Conservation (phyloP, 2,329 filamentous ascomycete species). For the Tolypocladium sp. region DNA sequence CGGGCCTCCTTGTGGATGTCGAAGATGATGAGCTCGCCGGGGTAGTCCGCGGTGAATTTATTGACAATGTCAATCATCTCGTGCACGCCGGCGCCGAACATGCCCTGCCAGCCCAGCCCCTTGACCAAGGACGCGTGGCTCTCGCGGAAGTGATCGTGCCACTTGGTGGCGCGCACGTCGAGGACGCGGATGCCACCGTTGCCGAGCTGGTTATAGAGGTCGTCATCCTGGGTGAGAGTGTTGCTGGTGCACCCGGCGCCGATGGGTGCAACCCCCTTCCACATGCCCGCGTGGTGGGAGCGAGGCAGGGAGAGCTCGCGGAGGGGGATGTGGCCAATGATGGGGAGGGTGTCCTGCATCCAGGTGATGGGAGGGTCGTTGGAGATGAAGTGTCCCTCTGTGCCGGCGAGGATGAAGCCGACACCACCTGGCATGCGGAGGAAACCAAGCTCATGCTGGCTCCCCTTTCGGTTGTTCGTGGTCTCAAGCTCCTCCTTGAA, state of each 20-base stretch:
- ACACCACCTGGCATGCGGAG: slow-evolving; percentile 8
- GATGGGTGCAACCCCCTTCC: slow-evolving; percentile 1
- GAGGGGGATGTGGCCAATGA: slow-evolving; percentile 16
- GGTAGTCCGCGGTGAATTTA: slow-evolving; percentile 15
- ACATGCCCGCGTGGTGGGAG: slow-evolving; percentile 21
- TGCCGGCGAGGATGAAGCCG: slow-evolving; percentile 19
- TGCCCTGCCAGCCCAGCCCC: slow-evolving; percentile 11
- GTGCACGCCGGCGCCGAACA: slow-evolving; percentile 12
- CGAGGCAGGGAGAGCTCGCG: slow-evolving; percentile 20
- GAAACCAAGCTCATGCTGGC: slow-evolving; percentile 9
- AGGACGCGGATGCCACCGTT: slow-evolving; percentile 19
- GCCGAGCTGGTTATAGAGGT: slow-evolving; percentile 15
- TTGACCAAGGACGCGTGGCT: slow-evolving; percentile 10
- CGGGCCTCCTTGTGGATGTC: slow-evolving; percentile 15
- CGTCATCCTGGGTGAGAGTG: slow-evolving; percentile 13
- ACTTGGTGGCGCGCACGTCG: slow-evolving; percentile 14
- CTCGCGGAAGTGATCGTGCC: slow-evolving; percentile 6
- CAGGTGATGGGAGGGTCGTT: slow-evolving; percentile 14
- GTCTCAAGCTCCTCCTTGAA: slow-evolving; percentile 16
- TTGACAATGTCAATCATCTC: slow-evolving; percentile 19
- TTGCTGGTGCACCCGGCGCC: slow-evolving; percentile 7
- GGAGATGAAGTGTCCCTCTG: slow-evolving; percentile 18
- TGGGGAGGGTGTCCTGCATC: slow-evolving; percentile 18
- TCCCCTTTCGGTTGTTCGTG: slow-evolving; percentile 3
- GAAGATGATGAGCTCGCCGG: slow-evolving; percentile 23